These are phyloP conservation scores for Gymnopilus dilepis DNA, from an alignment of 768 basidiomycete genomes.

Conservation along the genomic window DNA sequence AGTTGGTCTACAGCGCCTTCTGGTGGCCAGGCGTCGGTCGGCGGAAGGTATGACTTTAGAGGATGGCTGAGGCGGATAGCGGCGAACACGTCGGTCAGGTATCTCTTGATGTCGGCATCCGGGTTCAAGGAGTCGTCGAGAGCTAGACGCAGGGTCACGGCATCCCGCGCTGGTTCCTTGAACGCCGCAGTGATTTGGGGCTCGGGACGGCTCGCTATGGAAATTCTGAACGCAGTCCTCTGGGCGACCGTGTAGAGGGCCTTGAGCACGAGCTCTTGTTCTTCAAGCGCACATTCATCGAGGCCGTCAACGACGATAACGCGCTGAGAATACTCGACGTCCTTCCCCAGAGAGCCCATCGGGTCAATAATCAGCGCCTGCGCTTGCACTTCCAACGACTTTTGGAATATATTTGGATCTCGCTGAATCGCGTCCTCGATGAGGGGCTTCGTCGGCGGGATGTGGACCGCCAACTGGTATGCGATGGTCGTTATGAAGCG, in stretches of 20 bases:
- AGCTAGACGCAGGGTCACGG: neutral
- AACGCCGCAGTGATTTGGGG: neutral
- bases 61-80: neutral
- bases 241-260: neutral
- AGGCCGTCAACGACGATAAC: neutral
- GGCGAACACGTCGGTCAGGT: neutral
- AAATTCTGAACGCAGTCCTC: neutral
- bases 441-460: neutral
- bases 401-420: neutral
- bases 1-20: neutral
- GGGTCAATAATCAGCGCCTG: neutral
- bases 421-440: neutral
- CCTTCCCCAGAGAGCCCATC: neutral
- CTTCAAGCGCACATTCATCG: neutral
- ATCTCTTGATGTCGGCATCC: neutral
- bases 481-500: slow-evolving; percentile 1
- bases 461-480: neutral
- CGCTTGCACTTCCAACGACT: neutral
- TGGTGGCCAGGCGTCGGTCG: neutral
- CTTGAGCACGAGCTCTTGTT: neutral
- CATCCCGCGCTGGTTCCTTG: neutral
- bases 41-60: neutral
- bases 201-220: neutral
- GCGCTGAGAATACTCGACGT: neutral
- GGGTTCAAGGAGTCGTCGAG: neutral